A percentile compares a stretch with the other conserved stretches of the same genome.
Conservation (phyloP, 352 stramenopile genomes). For the Globisporangium ultimum region DNA sequence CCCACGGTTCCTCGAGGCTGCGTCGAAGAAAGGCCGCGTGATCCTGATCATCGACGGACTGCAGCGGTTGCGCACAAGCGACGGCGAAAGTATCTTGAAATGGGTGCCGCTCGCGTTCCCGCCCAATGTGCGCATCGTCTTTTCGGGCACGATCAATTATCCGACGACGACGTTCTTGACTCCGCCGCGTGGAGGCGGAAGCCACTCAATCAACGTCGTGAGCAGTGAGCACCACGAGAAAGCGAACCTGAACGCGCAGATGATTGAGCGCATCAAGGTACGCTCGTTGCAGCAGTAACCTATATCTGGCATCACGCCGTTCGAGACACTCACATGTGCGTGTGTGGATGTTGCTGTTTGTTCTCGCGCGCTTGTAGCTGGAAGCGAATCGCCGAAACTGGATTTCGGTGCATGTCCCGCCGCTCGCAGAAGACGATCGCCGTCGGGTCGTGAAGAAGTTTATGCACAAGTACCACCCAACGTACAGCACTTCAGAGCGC, state of each 20-base stretch:
- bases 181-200: background rate
- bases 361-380: constrained; percentile 22
- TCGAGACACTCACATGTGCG: background rate
- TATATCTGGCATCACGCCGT: no score
- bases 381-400: constrained; percentile 77
- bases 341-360: no score
- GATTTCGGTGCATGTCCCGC: constrained; percentile 57
- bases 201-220: background rate
- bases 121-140: constrained; percentile 86
- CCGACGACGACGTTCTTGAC: constrained; percentile 39
- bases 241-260: constrained; percentile 53
- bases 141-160: constrained; percentile 61
- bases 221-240: constrained; percentile 62
- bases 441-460: constrained; percentile 62
- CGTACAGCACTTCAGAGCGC: constrained; percentile 1
- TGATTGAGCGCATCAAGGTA: constrained; percentile 82
- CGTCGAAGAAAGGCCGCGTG: constrained; percentile 86
- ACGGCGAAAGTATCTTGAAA: constrained; percentile 89
- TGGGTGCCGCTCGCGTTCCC: constrained; percentile 89
- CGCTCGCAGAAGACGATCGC: constrained; percentile 60
- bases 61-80: constrained; percentile 76
- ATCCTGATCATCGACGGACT: constrained; percentile 91
- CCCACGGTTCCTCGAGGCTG: constrained; percentile 86
- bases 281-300: background rate
- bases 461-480: constrained; percentile 34